phyloP scores from a whole-genome alignment of 139 green algal species.

The Diplosphaera chodatii region DNA sequence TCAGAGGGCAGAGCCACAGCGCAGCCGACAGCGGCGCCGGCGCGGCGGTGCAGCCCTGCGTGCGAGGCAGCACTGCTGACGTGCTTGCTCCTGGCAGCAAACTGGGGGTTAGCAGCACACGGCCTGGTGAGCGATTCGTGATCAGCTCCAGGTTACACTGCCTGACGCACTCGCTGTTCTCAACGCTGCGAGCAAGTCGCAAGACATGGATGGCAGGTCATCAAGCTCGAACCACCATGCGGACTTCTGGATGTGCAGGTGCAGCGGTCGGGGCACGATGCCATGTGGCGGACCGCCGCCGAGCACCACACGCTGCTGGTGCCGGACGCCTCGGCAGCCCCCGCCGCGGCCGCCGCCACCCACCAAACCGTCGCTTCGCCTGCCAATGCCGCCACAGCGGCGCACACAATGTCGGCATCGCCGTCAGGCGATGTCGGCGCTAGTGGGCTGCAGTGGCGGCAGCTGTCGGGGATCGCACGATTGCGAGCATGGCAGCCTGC shows the following conservation, averaged over 20 bases:
- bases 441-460: too few species aligned
- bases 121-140: slow-evolving; percentile 6
- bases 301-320: slow-evolving; percentile 1
- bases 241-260: too few species aligned
- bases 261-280: slow-evolving; percentile 3
- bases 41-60: neutral
- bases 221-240: too few species aligned
- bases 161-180: too few species aligned
- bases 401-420: too few species aligned
- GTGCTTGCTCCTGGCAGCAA: slow-evolving; percentile 12
- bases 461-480: neutral
- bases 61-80: neutral
- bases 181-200: too few species aligned
- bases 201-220: too few species aligned
- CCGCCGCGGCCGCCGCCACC: slow-evolving; percentile 7
- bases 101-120: neutral
- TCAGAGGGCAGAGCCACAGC: too few species aligned
- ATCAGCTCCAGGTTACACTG: too few species aligned
- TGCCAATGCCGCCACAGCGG: neutral
- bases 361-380: neutral
- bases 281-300: slow-evolving; percentile 5
- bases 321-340: neutral
- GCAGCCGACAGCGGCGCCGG: too few species aligned
- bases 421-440: too few species aligned
- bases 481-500: neutral